phyloP scores from a whole-genome alignment of 2,329 filamentous ascomycete genomes.

The Claviceps arundinis region DNA sequence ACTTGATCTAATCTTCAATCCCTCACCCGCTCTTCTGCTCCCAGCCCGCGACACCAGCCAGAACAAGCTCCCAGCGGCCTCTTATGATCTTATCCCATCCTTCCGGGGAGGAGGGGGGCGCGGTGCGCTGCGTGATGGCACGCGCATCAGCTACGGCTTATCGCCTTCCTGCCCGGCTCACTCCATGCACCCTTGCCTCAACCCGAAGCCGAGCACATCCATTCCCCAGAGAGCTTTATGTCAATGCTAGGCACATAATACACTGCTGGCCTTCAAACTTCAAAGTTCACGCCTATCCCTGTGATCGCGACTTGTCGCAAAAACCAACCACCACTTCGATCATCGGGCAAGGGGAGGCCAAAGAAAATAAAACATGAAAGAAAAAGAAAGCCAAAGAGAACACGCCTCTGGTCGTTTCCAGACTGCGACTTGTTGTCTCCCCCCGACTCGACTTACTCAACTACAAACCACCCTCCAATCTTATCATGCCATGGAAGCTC shows the following conservation, averaged over 20 bases:
- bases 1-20: not conserved
- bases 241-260: no score
- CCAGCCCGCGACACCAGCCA: no score
- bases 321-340: not conserved
- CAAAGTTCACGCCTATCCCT: not conserved
- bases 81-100: no score
- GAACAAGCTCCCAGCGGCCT: no score
- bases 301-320: not conserved
- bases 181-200: no score
- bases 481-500: slow-evolving; percentile 2
- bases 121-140: no score
- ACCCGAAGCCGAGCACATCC: no score
- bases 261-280: not conserved
- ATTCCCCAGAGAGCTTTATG: no score
- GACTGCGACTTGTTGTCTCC: not conserved
- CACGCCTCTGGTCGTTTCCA: not conserved
- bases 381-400: not conserved
- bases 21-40: not conserved
- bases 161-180: no score
- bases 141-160: no score
- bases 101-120: no score
- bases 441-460: not conserved
- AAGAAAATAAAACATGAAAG: no score
- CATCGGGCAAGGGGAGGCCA: not conserved
- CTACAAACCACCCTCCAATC: slow-evolving; percentile 3